Evolutionary conservation across 495 filamentous ascomycete genomes (phyloP).

Genomic region (Penicillium mononematosum): DNA sequence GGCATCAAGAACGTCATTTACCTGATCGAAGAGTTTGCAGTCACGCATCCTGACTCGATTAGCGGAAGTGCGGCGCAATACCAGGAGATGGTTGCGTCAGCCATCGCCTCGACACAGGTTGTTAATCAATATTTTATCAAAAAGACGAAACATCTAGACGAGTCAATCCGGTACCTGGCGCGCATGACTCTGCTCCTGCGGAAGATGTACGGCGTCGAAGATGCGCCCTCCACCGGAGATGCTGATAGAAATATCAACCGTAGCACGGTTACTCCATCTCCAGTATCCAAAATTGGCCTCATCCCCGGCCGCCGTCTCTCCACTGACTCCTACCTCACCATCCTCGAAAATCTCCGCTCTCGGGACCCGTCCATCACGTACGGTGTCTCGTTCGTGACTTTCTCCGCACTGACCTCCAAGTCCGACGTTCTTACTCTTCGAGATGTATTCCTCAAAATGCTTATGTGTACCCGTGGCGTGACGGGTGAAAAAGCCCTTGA

Average conservation of each 20-base stretch:
- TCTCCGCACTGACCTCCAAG: constrained; percentile 70
- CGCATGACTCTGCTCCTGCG: constrained; percentile 71
- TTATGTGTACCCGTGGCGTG: constrained; percentile 80
- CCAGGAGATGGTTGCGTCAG: constrained; percentile 65
- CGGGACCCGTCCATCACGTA: constrained; percentile 51
- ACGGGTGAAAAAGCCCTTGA: constrained; percentile 79
- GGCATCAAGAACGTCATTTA: constrained; percentile 77
- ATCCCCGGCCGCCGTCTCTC: constrained; percentile 65
- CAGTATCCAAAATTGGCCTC: constrained; percentile 33
- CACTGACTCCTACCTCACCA: constrained; percentile 65
- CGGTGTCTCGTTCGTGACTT: constrained; percentile 69
- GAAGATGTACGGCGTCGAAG: constrained; percentile 58
- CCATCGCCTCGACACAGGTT: constrained; percentile 77
- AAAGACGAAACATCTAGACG: constrained; percentile 71
- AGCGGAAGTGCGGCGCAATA: constrained; percentile 48
- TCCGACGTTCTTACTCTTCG: constrained; percentile 69
- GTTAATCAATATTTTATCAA: constrained; percentile 83
- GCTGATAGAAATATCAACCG: constrained; percentile 10
- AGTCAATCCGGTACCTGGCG: constrained; percentile 76
- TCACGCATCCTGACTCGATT: constrained; percentile 43
- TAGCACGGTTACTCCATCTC: not conserved
- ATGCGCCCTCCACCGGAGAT: constrained; percentile 16
- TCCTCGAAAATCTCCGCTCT: constrained; percentile 56
- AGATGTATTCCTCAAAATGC: constrained; percentile 80
- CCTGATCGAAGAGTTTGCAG: constrained; percentile 70